Conservation (phyloP, 2,329 filamentous ascomycete species). For the Thielaviopsis musarum region DNA sequence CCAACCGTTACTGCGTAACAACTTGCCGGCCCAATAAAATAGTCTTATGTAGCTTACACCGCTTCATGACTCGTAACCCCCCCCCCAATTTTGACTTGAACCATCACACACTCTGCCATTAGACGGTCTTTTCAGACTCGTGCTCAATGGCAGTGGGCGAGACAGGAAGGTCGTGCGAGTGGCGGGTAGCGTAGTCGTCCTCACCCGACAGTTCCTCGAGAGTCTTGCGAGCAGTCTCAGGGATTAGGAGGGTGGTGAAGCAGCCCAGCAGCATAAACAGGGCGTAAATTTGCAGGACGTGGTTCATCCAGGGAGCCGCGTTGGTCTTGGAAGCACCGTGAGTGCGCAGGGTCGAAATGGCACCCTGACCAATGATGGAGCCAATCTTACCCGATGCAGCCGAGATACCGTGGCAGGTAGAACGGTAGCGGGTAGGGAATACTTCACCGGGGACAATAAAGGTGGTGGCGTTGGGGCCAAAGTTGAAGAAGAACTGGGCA, state of each 20-base stretch:
- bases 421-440: constrained; percentile 39
- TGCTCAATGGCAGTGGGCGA: not conserved
- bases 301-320: constrained; percentile 50
- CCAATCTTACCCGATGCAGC: constrained; percentile 39
- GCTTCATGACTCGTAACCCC: no score
- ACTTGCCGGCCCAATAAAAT: no score
- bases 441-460: constrained; percentile 40
- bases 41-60: no score
- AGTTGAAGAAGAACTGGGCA: constrained; percentile 33
- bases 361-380: constrained; percentile 26
- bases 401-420: constrained; percentile 40
- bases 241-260: constrained; percentile 52
- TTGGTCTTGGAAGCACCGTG: constrained; percentile 24
- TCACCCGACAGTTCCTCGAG: constrained; percentile 6
- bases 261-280: constrained; percentile 62
- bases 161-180: constrained; percentile 1
- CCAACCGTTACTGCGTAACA: no score
- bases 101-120: not conserved
- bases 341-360: constrained; percentile 37
- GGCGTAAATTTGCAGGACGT: constrained; percentile 59
- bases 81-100: not conserved
- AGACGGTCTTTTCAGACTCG: constrained; percentile 1
- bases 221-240: constrained; percentile 53
- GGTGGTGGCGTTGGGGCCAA: constrained; percentile 39
- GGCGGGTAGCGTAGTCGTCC: constrained; percentile 6